Evolutionary conservation across 2,329 filamentous ascomycete species (phyloP).

Genomic region (Aspergillus flavus): DNA sequence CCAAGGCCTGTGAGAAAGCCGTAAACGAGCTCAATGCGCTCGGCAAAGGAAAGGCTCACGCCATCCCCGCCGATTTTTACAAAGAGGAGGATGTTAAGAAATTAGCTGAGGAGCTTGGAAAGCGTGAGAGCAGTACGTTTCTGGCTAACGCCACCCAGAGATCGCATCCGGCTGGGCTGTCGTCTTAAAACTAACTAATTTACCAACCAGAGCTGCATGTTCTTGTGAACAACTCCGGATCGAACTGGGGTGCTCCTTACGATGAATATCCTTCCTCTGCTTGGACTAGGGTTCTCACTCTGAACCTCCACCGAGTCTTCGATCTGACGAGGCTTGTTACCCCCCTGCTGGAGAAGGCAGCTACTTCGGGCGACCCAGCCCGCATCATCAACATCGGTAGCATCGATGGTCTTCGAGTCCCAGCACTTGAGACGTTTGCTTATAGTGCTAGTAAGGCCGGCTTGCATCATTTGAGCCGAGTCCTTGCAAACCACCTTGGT

Average conservation of each 20-base stretch:
- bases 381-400: slow-evolving; percentile 59
- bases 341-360: slow-evolving; percentile 50
- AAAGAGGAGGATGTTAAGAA: slow-evolving; percentile 54
- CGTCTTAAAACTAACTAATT: background rate
- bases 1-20: slow-evolving; percentile 52
- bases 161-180: background rate
- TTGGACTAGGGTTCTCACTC: slow-evolving; percentile 59
- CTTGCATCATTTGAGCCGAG: slow-evolving; percentile 55
- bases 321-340: slow-evolving; percentile 52
- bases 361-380: slow-evolving; percentile 46
- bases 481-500: slow-evolving; percentile 54
- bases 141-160: background rate
- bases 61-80: slow-evolving; percentile 56
- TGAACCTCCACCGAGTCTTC: slow-evolving; percentile 59
- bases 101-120: slow-evolving; percentile 52
- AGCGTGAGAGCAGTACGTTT: slow-evolving; percentile 58
- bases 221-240: slow-evolving; percentile 57
- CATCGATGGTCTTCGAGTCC: slow-evolving; percentile 57
- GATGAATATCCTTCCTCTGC: slow-evolving; percentile 60
- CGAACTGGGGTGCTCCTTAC: slow-evolving; percentile 59
- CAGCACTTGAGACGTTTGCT: slow-evolving; percentile 55
- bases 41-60: slow-evolving; percentile 54
- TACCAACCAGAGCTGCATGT: slow-evolving; percentile 46
- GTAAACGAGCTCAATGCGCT: slow-evolving; percentile 52
- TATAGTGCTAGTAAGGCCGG: slow-evolving; percentile 59